Percentiles rank a stretch among this genome's conserved stretches.
Evolutionary conservation across 768 basidiomycete species (phyloP).

Genomic region (Mycena olivaceomarginata): DNA sequence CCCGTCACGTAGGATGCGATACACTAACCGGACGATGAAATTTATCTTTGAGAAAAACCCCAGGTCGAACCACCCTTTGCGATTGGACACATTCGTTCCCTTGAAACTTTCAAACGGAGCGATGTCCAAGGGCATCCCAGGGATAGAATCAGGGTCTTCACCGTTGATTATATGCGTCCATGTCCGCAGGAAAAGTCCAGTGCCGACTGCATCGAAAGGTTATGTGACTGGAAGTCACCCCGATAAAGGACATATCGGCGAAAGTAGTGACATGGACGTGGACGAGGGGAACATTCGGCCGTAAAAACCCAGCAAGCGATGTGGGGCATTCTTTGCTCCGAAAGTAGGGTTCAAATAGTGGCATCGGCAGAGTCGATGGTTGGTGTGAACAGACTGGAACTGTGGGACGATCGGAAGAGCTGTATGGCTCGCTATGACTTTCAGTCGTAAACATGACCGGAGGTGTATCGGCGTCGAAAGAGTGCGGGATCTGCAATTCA

Average conservation of each 20-base stretch:
- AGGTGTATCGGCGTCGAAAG: neutral
- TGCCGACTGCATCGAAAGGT: neutral
- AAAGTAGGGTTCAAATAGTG: neutral
- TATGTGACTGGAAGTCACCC: neutral
- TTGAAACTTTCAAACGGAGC: neutral
- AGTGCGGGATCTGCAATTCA: neutral
- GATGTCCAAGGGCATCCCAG: neutral
- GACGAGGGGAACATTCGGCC: neutral
- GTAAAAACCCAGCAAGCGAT: neutral
- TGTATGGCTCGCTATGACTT: neutral
- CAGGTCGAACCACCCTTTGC: neutral
- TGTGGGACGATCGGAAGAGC: neutral
- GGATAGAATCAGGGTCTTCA: neutral
- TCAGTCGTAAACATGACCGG: neutral
- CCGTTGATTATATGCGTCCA: neutral
- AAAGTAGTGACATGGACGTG: neutral
- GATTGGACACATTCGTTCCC: neutral
- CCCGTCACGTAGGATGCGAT: neutral
- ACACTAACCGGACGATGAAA: neutral
- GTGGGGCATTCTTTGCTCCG: neutral
- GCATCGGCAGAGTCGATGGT: neutral
- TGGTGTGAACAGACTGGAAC: neutral
- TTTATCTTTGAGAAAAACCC: neutral
- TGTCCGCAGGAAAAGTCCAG: neutral
- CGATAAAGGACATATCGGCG: neutral